Evolutionary conservation across 2,329 filamentous ascomycete genomes (phyloP).

Genomic region (Curvularia eragrostidis): DNA sequence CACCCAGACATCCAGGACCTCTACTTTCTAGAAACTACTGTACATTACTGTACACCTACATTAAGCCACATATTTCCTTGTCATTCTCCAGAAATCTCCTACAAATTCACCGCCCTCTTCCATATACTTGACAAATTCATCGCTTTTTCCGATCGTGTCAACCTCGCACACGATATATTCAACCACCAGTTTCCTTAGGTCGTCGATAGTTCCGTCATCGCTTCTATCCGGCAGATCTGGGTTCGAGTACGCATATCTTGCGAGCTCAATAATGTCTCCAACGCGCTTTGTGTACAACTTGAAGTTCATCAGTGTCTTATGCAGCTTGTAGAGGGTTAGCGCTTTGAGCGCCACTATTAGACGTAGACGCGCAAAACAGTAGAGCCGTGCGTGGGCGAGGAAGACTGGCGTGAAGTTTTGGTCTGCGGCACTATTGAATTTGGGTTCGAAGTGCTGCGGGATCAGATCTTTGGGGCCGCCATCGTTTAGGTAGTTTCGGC

Average conservation of each 20-base stretch:
- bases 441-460: background rate
- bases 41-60: background rate
- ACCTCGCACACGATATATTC: constrained; percentile 1
- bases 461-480: background rate
- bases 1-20: background rate
- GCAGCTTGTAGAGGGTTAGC: background rate
- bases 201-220: background rate
- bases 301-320: background rate
- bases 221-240: background rate
- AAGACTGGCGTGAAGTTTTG: background rate
- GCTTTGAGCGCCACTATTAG: background rate
- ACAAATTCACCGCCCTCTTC: background rate
- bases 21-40: background rate
- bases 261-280: background rate
- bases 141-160: background rate
- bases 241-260: background rate
- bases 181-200: background rate
- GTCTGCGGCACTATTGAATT: background rate
- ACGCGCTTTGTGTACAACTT: constrained; percentile 1
- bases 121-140: background rate
- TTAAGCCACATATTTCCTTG: background rate
- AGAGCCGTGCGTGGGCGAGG: background rate
- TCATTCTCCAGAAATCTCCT: background rate
- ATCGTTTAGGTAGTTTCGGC: background rate
- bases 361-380: background rate